phyloP scores from a whole-genome alignment of 768 basidiomycete genomes.

The Lentinula guzmanii region DNA sequence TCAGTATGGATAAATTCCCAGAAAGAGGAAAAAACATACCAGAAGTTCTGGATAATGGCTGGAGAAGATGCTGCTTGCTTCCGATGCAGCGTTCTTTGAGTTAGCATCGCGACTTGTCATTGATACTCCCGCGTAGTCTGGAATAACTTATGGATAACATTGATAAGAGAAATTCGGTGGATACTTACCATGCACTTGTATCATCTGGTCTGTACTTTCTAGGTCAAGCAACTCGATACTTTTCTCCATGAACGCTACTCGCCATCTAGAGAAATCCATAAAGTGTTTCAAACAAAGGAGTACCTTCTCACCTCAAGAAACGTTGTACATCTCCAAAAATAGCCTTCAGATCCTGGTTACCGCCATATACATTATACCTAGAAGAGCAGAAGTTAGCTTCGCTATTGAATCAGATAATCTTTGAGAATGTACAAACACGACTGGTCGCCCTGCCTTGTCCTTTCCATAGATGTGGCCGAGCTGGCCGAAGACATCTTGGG shows the following conservation, averaged over 20 bases:
- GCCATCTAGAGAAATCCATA: conserved; percentile 45
- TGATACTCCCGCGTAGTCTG: conserved; percentile 74
- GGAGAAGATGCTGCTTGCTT: conserved; percentile 70
- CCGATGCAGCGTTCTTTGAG: conserved; percentile 71
- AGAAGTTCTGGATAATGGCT: conserved; percentile 78
- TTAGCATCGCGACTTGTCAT: conserved; percentile 62
- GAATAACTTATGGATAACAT: background rate
- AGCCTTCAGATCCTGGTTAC: conserved; percentile 53
- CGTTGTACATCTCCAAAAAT: conserved; percentile 74
- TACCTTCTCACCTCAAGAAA: conserved; percentile 55
- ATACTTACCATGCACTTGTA: conserved; percentile 63
- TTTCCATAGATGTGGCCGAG: conserved; percentile 60
- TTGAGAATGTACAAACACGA: conserved; percentile 49
- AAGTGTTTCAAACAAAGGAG: conserved; percentile 1
- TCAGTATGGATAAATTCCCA: conserved; percentile 4
- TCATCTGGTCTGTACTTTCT: conserved; percentile 60
- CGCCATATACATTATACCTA: conserved; percentile 81
- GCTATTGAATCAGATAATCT: background rate
- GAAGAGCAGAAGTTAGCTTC: background rate
- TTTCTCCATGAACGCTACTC: conserved; percentile 72
- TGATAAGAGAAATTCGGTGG: background rate
- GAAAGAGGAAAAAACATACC: conserved; percentile 27
- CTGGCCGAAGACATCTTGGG: conserved; percentile 54
- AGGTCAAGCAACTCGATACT: conserved; percentile 63
- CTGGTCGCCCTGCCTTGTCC: conserved; percentile 68